A percentile compares a stretch with the other conserved stretches of the same genome.
Evolutionary conservation across 2,329 filamentous ascomycete genomes (phyloP).

Genomic region (Stagonosporopsis tanaceti): DNA sequence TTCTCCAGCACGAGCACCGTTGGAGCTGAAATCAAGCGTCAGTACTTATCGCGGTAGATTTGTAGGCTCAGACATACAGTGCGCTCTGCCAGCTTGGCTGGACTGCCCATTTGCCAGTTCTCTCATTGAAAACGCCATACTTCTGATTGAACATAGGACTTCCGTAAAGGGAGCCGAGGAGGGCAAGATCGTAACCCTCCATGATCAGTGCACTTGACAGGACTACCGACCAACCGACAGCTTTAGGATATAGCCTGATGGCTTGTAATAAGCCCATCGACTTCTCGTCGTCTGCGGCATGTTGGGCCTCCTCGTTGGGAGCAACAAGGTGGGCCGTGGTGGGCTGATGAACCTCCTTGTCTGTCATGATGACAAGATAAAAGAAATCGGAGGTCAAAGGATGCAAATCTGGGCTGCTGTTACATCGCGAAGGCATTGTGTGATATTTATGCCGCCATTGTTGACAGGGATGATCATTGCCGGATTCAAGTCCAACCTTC

Average conservation of each 20-base stretch:
- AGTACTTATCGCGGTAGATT: background rate
- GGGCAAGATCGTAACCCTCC: conserved; percentile 84
- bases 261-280: conserved; percentile 71
- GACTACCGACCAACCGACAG: conserved; percentile 80
- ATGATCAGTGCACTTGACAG: conserved; percentile 88
- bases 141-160: conserved; percentile 55
- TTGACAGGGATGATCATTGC: conserved; percentile 27
- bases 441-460: conserved; percentile 25
- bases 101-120: conserved; percentile 49
- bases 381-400: background rate
- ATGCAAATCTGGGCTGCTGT: background rate
- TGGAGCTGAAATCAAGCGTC: conserved; percentile 36
- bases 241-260: conserved; percentile 82
- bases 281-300: conserved; percentile 55
- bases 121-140: conserved; percentile 49
- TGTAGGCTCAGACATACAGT: conserved; percentile 32
- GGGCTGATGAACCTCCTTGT: conserved; percentile 27
- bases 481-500: conserved; percentile 1
- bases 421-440: conserved; percentile 1
- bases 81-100: conserved; percentile 56
- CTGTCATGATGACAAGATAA: conserved; percentile 24
- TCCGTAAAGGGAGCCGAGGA: conserved; percentile 78
- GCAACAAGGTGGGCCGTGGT: conserved; percentile 22
- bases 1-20: conserved; percentile 55
- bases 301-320: conserved; percentile 40